A percentile compares a stretch with the other conserved stretches of the same genome.
phyloP scores from a whole-genome alignment of 352 stramenopile species.

The Thalassiosira sp. region DNA sequence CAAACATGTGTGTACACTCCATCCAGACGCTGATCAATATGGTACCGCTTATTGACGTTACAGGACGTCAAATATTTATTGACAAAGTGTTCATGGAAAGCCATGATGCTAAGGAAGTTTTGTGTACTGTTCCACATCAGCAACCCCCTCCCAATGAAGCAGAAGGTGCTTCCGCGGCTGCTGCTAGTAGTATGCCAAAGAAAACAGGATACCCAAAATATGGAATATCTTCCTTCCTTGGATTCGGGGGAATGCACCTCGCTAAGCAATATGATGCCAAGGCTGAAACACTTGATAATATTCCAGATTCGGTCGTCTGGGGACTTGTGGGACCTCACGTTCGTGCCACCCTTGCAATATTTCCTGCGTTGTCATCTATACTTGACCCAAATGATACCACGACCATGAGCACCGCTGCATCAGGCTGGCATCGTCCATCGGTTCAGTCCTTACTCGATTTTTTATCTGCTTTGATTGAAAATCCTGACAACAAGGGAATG shows the following conservation, averaged over 20 bases:
- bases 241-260: constrained; percentile 53
- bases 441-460: constrained; percentile 49
- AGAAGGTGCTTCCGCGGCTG: constrained; percentile 24
- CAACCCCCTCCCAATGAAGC: constrained; percentile 1
- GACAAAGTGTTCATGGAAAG: constrained; percentile 73
- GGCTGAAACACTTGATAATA: constrained; percentile 46
- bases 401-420: constrained; percentile 33
- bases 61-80: constrained; percentile 68
- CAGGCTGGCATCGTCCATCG: constrained; percentile 51
- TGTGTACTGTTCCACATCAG: constrained; percentile 36
- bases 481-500: constrained; percentile 61
- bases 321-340: constrained; percentile 28
- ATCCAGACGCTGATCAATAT: constrained; percentile 72
- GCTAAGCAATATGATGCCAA: constrained; percentile 55
- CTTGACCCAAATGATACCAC: constrained; percentile 54
- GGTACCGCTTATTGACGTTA: constrained; percentile 69
- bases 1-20: constrained; percentile 56
- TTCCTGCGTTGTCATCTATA: constrained; percentile 41
- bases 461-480: constrained; percentile 55
- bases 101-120: constrained; percentile 68
- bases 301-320: constrained; percentile 41
- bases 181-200: background rate
- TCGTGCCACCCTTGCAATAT: constrained; percentile 34
- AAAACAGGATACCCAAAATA: constrained; percentile 26
- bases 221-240: constrained; percentile 45